These are phyloP conservation scores for Pseudozyma flocculosa DNA, from an alignment of 1,284 basidiomycete species.

Conservation along the genomic window DNA sequence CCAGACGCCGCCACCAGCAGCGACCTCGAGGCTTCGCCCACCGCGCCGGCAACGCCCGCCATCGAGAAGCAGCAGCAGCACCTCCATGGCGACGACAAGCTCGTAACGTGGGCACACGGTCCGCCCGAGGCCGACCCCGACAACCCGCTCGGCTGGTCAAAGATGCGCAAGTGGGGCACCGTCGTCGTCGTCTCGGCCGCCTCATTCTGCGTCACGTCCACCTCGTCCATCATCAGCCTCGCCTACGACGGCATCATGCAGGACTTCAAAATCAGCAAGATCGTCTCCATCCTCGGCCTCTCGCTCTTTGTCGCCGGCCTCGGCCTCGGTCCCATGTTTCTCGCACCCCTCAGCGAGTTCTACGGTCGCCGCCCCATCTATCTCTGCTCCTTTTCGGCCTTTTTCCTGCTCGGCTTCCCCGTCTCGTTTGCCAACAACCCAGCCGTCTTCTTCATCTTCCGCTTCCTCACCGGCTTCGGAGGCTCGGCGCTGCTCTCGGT, in stretches of 20 bases:
- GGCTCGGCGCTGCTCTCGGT: constrained; percentile 53
- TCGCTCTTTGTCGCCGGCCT: constrained; percentile 67
- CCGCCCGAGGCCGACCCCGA: constrained; percentile 18
- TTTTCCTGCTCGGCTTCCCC: constrained; percentile 36
- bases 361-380: constrained; percentile 61
- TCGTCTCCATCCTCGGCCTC: constrained; percentile 72
- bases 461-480: constrained; percentile 52
- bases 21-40: too few relatives aligned
- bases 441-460: constrained; percentile 49
- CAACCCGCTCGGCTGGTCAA: constrained; percentile 37
- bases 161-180: constrained; percentile 17
- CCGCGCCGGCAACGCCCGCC: too few relatives aligned
- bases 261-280: constrained; percentile 67
- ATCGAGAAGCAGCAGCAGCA: background rate
- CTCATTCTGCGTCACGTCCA: constrained; percentile 39
- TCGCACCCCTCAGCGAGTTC: constrained; percentile 66
- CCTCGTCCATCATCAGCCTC: constrained; percentile 37
- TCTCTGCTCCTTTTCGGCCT: constrained; percentile 33
- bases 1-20: too few relatives aligned
- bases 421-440: constrained; percentile 53
- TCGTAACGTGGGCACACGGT: constrained; percentile 16
- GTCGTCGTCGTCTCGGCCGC: constrained; percentile 24
- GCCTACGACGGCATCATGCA: constrained; percentile 58
- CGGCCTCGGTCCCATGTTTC: constrained; percentile 49
- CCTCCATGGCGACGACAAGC: constrained; percentile 14